A percentile compares a stretch with the other conserved stretches of the same genome.
Conservation (phyloP, 805 yeast genomes). For the Ogataea wickerhamii region DNA sequence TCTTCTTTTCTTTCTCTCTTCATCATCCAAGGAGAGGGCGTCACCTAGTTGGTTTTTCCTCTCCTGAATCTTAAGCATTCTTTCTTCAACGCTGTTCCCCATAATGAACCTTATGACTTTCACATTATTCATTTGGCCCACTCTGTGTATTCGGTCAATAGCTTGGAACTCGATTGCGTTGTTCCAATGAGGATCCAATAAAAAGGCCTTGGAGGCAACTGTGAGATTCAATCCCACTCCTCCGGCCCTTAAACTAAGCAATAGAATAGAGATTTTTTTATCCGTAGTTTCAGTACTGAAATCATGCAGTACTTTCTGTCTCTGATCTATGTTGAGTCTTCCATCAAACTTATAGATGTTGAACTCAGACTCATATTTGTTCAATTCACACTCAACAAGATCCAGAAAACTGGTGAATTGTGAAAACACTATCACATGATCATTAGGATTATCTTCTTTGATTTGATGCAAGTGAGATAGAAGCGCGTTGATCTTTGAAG, state of each 20-base stretch:
- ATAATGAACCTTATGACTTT: constrained; percentile 77
- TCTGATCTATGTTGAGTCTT: constrained; percentile 58
- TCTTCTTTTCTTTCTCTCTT: constrained; percentile 64
- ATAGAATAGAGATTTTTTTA: constrained; percentile 41
- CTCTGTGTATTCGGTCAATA: constrained; percentile 84
- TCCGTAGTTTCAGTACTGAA: constrained; percentile 39
- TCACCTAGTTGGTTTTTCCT: constrained; percentile 79
- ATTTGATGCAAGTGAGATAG: constrained; percentile 53
- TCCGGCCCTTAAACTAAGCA: constrained; percentile 84
- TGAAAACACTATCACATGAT: constrained; percentile 82
- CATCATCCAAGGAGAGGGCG: constrained; percentile 71
- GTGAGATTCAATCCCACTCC: constrained; percentile 92
- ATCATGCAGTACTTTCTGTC: constrained; percentile 56
- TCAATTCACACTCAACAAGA: constrained; percentile 60
- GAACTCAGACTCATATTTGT: constrained; percentile 42
- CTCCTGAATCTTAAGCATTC: constrained; percentile 85
- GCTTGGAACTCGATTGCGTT: constrained; percentile 90
- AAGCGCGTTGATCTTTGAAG: constrained; percentile 73
- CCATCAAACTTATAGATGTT: constrained; percentile 78
- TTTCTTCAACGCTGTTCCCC: constrained; percentile 78
- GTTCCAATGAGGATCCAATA: constrained; percentile 99
- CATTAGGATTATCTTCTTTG: constrained; percentile 54
- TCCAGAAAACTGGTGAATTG: constrained; percentile 85
- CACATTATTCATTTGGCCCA: constrained; percentile 77
- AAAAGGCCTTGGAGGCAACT: constrained; percentile 75